Evolutionary conservation across 2,329 filamentous ascomycete genomes (phyloP), one percentile per base, ranked within the genome.

Genomic region (Xylaria sp.): DNA sequence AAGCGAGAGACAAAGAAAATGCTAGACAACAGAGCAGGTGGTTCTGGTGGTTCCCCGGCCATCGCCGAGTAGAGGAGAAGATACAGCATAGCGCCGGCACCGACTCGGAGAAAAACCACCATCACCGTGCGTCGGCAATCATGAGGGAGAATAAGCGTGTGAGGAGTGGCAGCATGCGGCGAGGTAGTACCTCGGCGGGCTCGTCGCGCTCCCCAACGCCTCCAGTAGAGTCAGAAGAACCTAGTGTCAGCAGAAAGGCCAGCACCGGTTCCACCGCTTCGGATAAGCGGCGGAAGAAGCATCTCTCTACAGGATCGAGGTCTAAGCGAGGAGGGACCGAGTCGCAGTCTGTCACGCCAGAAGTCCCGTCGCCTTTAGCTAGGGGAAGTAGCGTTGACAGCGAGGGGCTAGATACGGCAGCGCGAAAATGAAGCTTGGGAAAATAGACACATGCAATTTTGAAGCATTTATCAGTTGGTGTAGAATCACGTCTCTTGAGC

Each of bases 11-110:
- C 74, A 85, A 86, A 19, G 89, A 91, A 69, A 81, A 93, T 47
- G 90, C 91, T 12, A 89, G 88, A 75, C 84, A 90, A 74, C 85
- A 90, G 69, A 89, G 91, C 61, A 88, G 91, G 24, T 92, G 90
- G 90, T 83, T 97, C 42, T 97, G 93, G 93, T 97, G 94, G 92
- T 88, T 93, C 1, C 92, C 93, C 0, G 93, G 92, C 0, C 93
- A 91, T 86, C 82, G 87, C 39, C 86, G 84, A 30, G 82, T 81
- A 73, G 61, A 75, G 57, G 75, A 76, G 14, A 75, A 74, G 69
- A 47, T 59, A n/a, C 76, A 74, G 4, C 56, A 63, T 4, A 60
- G 21, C 9, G 36, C 64, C 2, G 54, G 59, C 21, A 34, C 57
- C 1, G 76, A 76, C 24, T 54, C 66, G 6, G 81, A 85, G 61